Evolutionary conservation across 164 flowering plant species (phyloP), one percentile per base, ranked within the genome.

Genomic region (Warburgia ugandensis): DNA sequence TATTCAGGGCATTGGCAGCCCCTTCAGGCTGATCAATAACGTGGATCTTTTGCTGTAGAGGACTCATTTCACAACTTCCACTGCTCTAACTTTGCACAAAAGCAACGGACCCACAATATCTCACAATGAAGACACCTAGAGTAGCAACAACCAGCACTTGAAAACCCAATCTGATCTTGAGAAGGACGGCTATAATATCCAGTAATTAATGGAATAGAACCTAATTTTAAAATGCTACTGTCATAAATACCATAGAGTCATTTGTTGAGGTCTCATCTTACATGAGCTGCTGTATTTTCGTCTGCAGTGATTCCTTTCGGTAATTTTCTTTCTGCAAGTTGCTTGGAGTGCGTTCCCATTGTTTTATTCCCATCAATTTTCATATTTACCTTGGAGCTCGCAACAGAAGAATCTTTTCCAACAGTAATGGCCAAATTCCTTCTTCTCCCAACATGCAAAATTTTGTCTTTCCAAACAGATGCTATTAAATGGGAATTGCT

Each of bases 261-360:
- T n/a, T n/a, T n/a, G n/a, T n/a, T n/a, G n/a, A n/a, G n/a, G n/a
- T n/a, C n/a, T n/a, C n/a, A 23, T 14, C 88, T 73, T 79, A 92
- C 99, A 71, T 84, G 99, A 17, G 99, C 95, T 55, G 99, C 94
- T 37, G 99, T 88, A 71, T 88, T 92, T 75, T 92, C 99, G 71
- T 92, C 96, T 33, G 96, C 99, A 43, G 99, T 92, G 38, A 92
- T 79, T 60, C 99, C 99, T 74, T 92, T 92, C 64, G 88, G 68
- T 10, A 92, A 66, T 61, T 92, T 92, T 60, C 87, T 73, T 59
- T 79, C 87, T 13, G 66, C 65, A 16, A 82, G 55, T 46, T 66
- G 66, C 56, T 69, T 66, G 59, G 68, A 48, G 29, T 74, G 74
- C 59, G 70, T 40, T 48, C 89, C 92, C 56, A 76, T 70, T 50